Evolutionary conservation across 1,139 yeast species (phyloP), one percentile per base, ranked within the genome.

Genomic region (Candida smagusa): DNA sequence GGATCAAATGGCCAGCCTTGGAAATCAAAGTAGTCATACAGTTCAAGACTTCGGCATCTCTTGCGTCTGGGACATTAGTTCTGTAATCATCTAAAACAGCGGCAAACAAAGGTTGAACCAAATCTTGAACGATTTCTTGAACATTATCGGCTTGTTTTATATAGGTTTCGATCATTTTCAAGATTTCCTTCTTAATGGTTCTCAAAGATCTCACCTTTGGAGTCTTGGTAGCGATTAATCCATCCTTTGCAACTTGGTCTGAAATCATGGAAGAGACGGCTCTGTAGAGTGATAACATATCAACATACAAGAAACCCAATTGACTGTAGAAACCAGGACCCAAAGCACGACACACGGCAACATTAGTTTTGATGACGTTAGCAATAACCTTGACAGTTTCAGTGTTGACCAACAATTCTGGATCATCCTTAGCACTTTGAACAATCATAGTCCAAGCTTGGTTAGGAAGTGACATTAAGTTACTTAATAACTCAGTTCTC

Each of bases 1-100:
- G 94, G 42, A 90, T 88, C 72, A 84, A 68, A 48, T 77, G 84
- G 9, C 97, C 97, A 39, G 89, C 94, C 58, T 89, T 83, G 26
- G 79, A 70, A 16, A 92, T 94, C 45, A 94, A 78, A 1, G 96
- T 89, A 12, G 96, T 81, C 80, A 92, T 84, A 74, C 97, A 89
- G 63, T 86, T 87, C 58, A 92, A 74, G 3, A 92, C 98, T 66
- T 94, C 98, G 5, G 97, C 96, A 65, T 94, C 98, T 56, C 98
- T 82, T 6, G 97, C 96, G 65, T 88, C 96, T 4, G 98, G 95
- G 27, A 89, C 96, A 54, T 87, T 87, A 12, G 80, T 70, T 54
- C 79, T 79, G 65, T 94, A 94, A 62, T 94, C 99, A 46, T 86
- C 94, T 48, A 94, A 75, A 12, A 89, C 94, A 0, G 97, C 89